Percentiles rank a stretch among this genome's conserved stretches.
Conservation (phyloP, 139 green algal genomes). For the Volvox africanus region DNA sequence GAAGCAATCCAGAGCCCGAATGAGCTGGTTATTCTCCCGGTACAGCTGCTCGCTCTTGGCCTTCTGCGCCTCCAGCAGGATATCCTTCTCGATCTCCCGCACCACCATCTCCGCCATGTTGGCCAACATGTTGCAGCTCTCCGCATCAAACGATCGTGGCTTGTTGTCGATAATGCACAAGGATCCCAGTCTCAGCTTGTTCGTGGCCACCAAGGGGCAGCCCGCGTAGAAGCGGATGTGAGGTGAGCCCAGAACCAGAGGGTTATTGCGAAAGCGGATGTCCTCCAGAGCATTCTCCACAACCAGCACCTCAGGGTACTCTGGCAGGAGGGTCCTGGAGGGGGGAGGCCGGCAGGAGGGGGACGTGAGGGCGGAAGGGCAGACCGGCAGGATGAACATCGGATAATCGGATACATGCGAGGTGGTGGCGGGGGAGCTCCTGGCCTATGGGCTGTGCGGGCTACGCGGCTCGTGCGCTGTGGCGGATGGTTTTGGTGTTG, state of each 20-base stretch:
- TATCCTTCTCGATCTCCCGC: conserved; percentile 89
- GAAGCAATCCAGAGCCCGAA: conserved; percentile 78
- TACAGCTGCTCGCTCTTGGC: conserved; percentile 46
- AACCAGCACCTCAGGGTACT: conserved; percentile 80
- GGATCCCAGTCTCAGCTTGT: conserved; percentile 75
- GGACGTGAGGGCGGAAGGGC: not conserved
- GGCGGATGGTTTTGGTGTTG: not conserved
- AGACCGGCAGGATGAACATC: not conserved
- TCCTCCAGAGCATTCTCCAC: conserved; percentile 81
- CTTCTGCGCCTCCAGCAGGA: conserved; percentile 66
- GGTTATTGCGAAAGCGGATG: conserved; percentile 82
- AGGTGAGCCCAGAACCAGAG: conserved; percentile 77
- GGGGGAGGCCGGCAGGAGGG: not conserved
- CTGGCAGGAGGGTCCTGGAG: conserved; percentile 80
- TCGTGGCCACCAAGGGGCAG: conserved; percentile 80
- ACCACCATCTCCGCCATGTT: conserved; percentile 82
- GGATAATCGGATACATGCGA: too few species aligned
- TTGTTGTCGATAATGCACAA: conserved; percentile 85
- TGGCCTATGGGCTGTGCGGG: too few species aligned
- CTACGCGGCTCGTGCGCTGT: too few species aligned
- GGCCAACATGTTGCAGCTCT: conserved; percentile 81
- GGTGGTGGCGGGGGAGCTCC: too few species aligned
- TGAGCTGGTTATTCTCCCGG: conserved; percentile 65
- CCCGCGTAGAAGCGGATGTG: conserved; percentile 92
- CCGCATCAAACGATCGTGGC: conserved; percentile 78